Percentiles rank a stretch among this genome's conserved stretches.
phyloP scores from a whole-genome alignment of 1,284 basidiomycete species.

The Puccinia hordei region DNA sequence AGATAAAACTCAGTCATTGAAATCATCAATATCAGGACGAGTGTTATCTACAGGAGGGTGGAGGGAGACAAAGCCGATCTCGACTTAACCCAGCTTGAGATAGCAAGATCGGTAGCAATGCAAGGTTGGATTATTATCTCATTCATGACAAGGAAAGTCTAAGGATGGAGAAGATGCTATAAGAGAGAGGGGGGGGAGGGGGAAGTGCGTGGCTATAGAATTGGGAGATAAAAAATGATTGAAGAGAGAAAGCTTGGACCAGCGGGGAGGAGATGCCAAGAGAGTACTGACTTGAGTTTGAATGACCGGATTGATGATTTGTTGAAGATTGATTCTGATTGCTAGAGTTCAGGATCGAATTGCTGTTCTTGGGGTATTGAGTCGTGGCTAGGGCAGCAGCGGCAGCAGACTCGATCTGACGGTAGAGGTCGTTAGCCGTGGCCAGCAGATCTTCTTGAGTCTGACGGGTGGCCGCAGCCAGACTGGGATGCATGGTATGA shows the following conservation, averaged over 20 bases:
- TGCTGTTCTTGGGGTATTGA: slow-evolving; percentile 36
- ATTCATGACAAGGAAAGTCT: background rate
- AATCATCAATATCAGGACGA: background rate
- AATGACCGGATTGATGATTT: slow-evolving; percentile 26
- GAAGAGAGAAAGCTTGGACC: background rate
- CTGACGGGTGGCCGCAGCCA: slow-evolving; percentile 47
- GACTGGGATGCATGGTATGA: slow-evolving; percentile 50
- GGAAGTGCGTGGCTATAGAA: background rate
- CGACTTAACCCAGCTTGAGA: background rate
- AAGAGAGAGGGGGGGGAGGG: background rate
- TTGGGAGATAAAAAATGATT: no score
- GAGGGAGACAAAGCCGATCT: background rate
- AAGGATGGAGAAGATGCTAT: background rate
- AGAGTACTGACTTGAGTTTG: slow-evolving; percentile 23
- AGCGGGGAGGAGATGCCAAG: background rate
- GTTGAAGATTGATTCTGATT: slow-evolving; percentile 20
- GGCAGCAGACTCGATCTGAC: slow-evolving; percentile 64
- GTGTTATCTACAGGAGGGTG: background rate
- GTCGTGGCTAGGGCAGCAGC: slow-evolving; percentile 56
- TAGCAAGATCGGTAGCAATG: slow-evolving; percentile 2
- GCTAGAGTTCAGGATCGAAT: slow-evolving; percentile 34
- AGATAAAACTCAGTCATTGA: slow-evolving; percentile 11
- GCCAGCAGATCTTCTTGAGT: slow-evolving; percentile 65
- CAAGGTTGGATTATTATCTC: background rate
- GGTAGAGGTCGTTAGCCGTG: slow-evolving; percentile 66